Conservation (phyloP, 1,284 basidiomycete species). For the Ustilago cynodontis region DNA sequence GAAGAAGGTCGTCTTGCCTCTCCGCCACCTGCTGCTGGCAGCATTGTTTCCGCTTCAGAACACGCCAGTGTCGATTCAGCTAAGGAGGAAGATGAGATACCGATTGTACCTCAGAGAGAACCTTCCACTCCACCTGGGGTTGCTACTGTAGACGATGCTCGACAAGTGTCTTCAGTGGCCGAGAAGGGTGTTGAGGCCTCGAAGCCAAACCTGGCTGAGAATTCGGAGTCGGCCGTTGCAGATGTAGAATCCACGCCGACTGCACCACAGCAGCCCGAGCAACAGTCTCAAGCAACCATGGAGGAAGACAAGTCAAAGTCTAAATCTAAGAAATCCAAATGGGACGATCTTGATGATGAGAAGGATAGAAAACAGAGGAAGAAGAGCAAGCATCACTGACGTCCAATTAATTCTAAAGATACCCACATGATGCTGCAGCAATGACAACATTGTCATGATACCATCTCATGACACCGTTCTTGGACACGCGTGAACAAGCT, state of each 20-base stretch:
- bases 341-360: slow-evolving; percentile 26
- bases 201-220: not conserved
- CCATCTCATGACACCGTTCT: no score
- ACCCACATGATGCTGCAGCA: not conserved
- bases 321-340: slow-evolving; percentile 32
- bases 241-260: no score
- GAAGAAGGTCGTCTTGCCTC: not conserved
- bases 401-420: not conserved
- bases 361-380: slow-evolving; percentile 22
- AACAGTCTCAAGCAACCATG: not conserved
- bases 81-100: not conserved
- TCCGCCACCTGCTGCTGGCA: not conserved
- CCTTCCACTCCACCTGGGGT: not conserved
- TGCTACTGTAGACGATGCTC: not conserved
- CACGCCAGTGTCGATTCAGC: no score
- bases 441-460: no score
- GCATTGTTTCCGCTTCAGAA: no score
- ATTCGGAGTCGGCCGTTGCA: no score
- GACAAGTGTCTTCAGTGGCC: no score
- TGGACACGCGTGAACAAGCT: not conserved
- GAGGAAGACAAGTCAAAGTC: not conserved
- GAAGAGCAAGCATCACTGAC: slow-evolving; percentile 24
- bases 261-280: not conserved
- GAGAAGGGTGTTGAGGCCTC: no score
- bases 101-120: not conserved